Evolutionary conservation across 192 early-diverging fungal genomes (phyloP).

Genomic region (Coemansia sp.): DNA sequence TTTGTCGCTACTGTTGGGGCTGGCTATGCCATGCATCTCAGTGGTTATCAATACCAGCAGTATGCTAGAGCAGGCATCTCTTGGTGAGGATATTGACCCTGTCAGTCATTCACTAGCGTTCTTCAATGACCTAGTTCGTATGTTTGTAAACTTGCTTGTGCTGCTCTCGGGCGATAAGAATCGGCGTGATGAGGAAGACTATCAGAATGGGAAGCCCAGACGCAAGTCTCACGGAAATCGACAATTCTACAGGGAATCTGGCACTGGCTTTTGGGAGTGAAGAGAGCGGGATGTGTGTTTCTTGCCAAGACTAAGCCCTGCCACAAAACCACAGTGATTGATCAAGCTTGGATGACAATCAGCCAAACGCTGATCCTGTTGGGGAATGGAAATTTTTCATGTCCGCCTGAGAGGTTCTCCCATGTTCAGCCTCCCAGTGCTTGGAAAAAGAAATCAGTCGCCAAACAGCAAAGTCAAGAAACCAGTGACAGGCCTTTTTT

Average conservation of each 20-base stretch:
- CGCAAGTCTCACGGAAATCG: not conserved
- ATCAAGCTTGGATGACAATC: not conserved
- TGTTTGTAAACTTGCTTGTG: constrained; percentile 19
- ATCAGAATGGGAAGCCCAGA: not conserved
- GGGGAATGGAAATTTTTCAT: not conserved
- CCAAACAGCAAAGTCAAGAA: too few relatives aligned
- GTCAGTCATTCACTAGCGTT: constrained; percentile 19
- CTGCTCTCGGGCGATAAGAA: constrained; percentile 16
- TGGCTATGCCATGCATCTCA: constrained; percentile 18
- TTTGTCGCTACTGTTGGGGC: constrained; percentile 11
- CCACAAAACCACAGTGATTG: not conserved
- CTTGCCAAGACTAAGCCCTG: not conserved
- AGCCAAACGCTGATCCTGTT: not conserved
- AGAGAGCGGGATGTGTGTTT: too few relatives aligned
- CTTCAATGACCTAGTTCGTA: constrained; percentile 21
- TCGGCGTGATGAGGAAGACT: constrained; percentile 9
- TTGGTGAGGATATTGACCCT: constrained; percentile 20
- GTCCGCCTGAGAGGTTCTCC: not conserved
- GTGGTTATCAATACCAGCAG: constrained; percentile 27
- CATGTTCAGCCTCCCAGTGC: not conserved
- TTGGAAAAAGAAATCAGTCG: not conserved
- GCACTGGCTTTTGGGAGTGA: constrained; percentile 1
- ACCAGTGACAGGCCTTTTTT: not conserved
- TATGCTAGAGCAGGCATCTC: constrained; percentile 23
- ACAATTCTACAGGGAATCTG: not conserved